Evolutionary conservation across 805 yeast species (phyloP).

Genomic region (Kuraishia floccosa): DNA sequence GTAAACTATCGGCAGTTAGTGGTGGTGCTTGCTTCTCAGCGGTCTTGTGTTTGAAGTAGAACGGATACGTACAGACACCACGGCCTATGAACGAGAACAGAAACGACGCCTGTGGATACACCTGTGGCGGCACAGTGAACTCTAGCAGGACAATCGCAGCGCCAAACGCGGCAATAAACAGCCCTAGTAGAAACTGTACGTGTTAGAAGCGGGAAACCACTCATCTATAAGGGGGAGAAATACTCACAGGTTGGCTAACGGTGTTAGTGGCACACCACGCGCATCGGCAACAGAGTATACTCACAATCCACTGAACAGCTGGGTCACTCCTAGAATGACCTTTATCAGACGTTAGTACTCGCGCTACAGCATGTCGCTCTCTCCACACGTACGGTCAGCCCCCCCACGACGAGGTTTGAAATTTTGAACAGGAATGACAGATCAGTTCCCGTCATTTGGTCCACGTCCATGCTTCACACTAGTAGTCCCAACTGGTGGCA

Average conservation of each 20-base stretch:
- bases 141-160: conserved; percentile 35
- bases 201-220: not conserved
- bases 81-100: conserved; percentile 67
- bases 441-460: conserved; percentile 28
- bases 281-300: not conserved
- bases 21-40: not conserved
- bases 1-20: conserved; percentile 24
- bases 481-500: too few relatives aligned
- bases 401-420: conserved; percentile 45
- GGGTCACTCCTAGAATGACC: conserved; percentile 1
- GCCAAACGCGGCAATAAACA: conserved; percentile 48
- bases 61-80: conserved; percentile 40
- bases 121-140: conserved; percentile 41
- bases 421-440: conserved; percentile 33
- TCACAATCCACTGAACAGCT: conserved; percentile 1
- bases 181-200: conserved; percentile 44
- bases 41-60: not conserved
- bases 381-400: conserved; percentile 30
- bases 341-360: not conserved
- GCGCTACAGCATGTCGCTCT: not conserved
- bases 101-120: conserved; percentile 57
- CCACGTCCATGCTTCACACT: conserved; percentile 40
- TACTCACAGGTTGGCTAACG: conserved; percentile 1
- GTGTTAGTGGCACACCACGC: not conserved
- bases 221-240: too few relatives aligned